Base-by-base conservation (phyloP, 208 protist species). In the Leishmania gerbilli region DNA sequence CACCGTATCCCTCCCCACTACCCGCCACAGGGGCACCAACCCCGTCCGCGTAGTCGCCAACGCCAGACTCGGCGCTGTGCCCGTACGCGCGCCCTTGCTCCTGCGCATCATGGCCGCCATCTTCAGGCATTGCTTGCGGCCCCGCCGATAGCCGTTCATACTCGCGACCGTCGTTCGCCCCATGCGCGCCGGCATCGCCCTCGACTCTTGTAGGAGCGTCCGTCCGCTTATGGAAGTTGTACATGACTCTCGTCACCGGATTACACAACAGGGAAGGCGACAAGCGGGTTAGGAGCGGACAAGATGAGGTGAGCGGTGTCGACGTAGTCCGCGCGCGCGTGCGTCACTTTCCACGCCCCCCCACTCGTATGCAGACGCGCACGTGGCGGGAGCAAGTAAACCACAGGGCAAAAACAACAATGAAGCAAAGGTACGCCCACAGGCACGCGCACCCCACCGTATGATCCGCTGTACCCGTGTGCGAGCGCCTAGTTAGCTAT, bases 221-320 rank as follows among this genome's bases (percentile, higher is more conserved):
- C 31, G n/a, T 51, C 42, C 75, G 75, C 40, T 84, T 84, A 47
- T 87, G 76, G 34, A 82, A 82, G 37, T 65, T 84, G 53, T 69
- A 83, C 84, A 87, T 87, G 74, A 9, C 67, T 19, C 21, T 71
- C 67, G 21, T 42, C 19, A 76, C 34, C 45, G 74, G 21, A 58
- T 49, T 72, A 11, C 37, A 45, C 49, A 11, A 27, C 3, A 40
- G 34, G 55, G 55, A 56, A 62, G 27, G 72, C 6, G 58, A 64
- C 8, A 27, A 31, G 58, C 58, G 58, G 11, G 58, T 13, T 9
- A 13, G 27, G 8, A 34, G 11, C 24, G 27, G 51, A 55, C 15
- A 27, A n/a, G 58, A 31, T 34, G 58, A 31, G 27, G 1, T 64
- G 27, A 27, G n/a, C 5, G 58, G 31, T 58, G 55, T n/a, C 21